These are phyloP conservation scores for Kwoniella botswanensis DNA, from an alignment of 768 basidiomycete genomes.

Conservation along the genomic window DNA sequence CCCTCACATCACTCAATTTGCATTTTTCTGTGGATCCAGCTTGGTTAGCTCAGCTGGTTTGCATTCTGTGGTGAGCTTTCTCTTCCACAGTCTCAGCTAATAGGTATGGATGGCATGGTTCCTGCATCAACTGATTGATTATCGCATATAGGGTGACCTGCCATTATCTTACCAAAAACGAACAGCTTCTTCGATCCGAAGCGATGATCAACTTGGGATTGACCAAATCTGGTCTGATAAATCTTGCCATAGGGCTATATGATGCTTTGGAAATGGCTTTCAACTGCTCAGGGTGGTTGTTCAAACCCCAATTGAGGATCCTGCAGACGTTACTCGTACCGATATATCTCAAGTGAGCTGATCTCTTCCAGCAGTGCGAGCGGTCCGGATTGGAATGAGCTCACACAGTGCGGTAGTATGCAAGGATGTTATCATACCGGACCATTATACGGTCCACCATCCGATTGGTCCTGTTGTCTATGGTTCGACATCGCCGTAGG, in stretches of 20 bases:
- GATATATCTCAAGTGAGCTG: slow-evolving; percentile 1
- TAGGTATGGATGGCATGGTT: no score
- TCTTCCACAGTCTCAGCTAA: background rate
- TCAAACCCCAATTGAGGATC: slow-evolving; percentile 7
- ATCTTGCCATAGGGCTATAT: background rate
- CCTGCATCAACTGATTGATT: no score
- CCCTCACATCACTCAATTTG: background rate
- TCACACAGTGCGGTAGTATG: background rate
- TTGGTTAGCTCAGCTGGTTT: slow-evolving; percentile 13
- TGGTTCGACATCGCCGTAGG: slow-evolving; percentile 19
- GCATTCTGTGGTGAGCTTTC: slow-evolving; percentile 12
- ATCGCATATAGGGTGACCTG: slow-evolving; percentile 5
- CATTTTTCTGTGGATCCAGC: slow-evolving; percentile 18
- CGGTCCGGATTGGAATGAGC: no score
- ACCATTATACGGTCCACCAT: background rate
- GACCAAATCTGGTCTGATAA: background rate
- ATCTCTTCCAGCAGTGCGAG: background rate
- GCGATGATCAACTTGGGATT: background rate
- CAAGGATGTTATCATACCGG: slow-evolving; percentile 19
- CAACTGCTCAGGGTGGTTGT: slow-evolving; percentile 7
- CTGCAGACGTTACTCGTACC: slow-evolving; percentile 6
- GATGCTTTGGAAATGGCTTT: slow-evolving; percentile 14
- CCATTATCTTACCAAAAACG: background rate
- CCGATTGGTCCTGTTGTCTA: slow-evolving; percentile 10
- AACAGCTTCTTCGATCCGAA: background rate